Percentiles rank a stretch among this genome's conserved stretches.
phyloP scores from a whole-genome alignment of 2,329 filamentous ascomycete species.

The Epichloe bromicola region DNA sequence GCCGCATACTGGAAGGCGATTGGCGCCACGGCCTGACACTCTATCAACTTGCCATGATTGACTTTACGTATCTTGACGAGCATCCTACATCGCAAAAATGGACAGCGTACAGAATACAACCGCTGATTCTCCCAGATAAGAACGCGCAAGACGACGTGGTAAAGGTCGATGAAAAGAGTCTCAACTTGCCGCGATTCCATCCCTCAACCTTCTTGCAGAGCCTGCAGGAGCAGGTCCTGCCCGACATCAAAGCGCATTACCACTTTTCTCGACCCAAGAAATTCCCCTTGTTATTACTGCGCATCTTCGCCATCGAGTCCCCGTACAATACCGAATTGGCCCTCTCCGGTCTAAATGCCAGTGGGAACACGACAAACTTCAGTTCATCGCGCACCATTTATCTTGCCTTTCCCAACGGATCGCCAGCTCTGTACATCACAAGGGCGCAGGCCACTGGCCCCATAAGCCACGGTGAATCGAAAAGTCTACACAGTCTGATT shows the following conservation, averaged over 20 bases:
- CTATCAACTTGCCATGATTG: constrained; percentile 57
- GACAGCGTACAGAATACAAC: constrained; percentile 47
- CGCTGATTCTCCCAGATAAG: constrained; percentile 28
- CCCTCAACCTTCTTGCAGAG: constrained; percentile 67
- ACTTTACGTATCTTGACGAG: constrained; percentile 52
- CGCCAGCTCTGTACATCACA: constrained; percentile 59
- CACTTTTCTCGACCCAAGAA: constrained; percentile 59
- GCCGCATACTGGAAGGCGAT: constrained; percentile 53
- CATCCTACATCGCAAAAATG: constrained; percentile 51
- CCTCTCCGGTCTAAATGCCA: constrained; percentile 20
- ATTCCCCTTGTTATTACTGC: constrained; percentile 59
- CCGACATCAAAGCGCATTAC: constrained; percentile 74
- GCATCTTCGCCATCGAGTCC: constrained; percentile 67
- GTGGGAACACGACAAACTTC: constrained; percentile 29
- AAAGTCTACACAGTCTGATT: constrained; percentile 56
- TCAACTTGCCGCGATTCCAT: constrained; percentile 58
- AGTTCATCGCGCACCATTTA: constrained; percentile 62
- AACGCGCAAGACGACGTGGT: constrained; percentile 26
- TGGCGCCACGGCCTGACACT: constrained; percentile 52
- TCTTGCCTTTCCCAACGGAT: constrained; percentile 69
- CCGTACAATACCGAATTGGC: constrained; percentile 57
- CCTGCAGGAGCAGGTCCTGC: constrained; percentile 60
- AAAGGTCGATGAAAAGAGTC: constrained; percentile 30
- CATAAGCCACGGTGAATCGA: constrained; percentile 36
- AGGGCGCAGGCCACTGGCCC: constrained; percentile 33